phyloP scores from a whole-genome alignment of 768 basidiomycete genomes.

The Suillus subalutaceus region DNA sequence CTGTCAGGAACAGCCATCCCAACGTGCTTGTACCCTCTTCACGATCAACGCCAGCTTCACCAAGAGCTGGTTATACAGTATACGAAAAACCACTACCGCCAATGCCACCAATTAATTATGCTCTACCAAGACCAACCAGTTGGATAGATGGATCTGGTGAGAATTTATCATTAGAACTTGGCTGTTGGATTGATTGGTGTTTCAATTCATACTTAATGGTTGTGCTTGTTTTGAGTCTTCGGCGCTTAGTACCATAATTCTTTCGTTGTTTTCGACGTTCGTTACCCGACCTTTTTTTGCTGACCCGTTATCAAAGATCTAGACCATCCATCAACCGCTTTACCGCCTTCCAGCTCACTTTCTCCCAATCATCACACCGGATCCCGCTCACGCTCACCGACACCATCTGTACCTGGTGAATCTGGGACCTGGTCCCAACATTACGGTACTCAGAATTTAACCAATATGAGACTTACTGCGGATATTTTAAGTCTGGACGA shows the following conservation, averaged over 20 bases:
- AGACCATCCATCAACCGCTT: slow-evolving; percentile 34
- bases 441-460: slow-evolving; percentile 19
- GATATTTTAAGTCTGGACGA: slow-evolving; percentile 18
- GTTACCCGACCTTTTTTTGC: slow-evolving; percentile 16
- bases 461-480: slow-evolving; percentile 22
- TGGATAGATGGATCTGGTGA: slow-evolving; percentile 33
- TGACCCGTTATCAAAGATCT: slow-evolving; percentile 26
- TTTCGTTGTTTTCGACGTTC: slow-evolving; percentile 22
- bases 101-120: slow-evolving; percentile 28
- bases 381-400: slow-evolving; percentile 43
- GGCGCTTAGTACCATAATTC: slow-evolving; percentile 26
- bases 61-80: slow-evolving; percentile 12
- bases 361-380: slow-evolving; percentile 32
- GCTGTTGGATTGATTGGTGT: neutral
- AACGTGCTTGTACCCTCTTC: slow-evolving; percentile 24
- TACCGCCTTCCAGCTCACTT: slow-evolving; percentile 35
- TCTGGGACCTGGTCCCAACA: slow-evolving; percentile 30
- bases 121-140: slow-evolving; percentile 17
- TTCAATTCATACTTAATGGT: neutral
- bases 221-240: slow-evolving; percentile 15
- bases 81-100: slow-evolving; percentile 43
- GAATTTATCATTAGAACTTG: slow-evolving; percentile 14
- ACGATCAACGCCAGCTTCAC: slow-evolving; percentile 29
- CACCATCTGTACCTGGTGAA: slow-evolving; percentile 34
- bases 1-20: slow-evolving; percentile 27